phyloP scores from a whole-genome alignment of 345 rosid species.

The Clarkia xantiana region DNA sequence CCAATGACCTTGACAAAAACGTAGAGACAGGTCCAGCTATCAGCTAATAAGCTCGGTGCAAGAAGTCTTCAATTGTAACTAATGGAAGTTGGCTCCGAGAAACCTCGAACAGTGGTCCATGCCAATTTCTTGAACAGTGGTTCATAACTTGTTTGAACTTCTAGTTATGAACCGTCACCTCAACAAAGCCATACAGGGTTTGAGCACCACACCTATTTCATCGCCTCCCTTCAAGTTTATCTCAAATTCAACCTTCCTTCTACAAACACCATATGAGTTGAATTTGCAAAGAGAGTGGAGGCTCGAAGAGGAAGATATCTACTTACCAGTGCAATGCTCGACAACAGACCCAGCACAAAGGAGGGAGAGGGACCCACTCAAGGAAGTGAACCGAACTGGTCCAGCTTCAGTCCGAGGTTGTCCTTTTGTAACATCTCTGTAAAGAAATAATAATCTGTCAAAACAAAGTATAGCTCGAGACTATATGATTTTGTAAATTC shows the following conservation, averaged over 20 bases:
- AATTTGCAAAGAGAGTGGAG: conserved; percentile 12
- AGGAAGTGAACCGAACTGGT: neutral
- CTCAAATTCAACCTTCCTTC: conserved; percentile 15
- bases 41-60: too few species aligned
- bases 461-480: too few species aligned
- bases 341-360: conserved; percentile 1
- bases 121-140: conserved; percentile 3
- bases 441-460: too few species aligned
- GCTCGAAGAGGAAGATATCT: conserved; percentile 9
- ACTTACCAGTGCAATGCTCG: neutral
- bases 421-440: too few species aligned
- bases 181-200: conserved; percentile 26
- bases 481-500: too few species aligned
- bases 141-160: conserved; percentile 34
- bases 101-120: neutral
- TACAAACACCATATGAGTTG: conserved; percentile 4
- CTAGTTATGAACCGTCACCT: conserved; percentile 25
- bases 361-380: conserved; percentile 1
- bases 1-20: too few species aligned
- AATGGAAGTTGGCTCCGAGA: neutral
- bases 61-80: too few species aligned
- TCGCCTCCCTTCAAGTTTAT: conserved; percentile 10
- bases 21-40: too few species aligned
- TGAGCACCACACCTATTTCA: conserved; percentile 10
- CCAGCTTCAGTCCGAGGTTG: neutral